Evolutionary conservation across 2,329 filamentous ascomycete species (phyloP).

Genomic region (Alternaria panax): DNA sequence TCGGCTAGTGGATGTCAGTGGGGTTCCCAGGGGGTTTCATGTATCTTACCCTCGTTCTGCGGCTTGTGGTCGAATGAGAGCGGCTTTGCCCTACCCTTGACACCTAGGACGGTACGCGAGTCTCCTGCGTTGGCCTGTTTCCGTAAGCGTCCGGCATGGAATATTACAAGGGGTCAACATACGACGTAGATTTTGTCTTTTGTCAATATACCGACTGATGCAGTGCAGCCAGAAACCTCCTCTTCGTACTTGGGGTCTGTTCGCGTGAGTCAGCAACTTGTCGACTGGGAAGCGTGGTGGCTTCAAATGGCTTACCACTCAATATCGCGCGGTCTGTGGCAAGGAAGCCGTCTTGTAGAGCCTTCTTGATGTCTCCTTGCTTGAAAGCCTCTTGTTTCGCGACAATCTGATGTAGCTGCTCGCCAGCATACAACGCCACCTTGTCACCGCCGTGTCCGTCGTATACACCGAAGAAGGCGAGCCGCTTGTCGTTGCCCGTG

Average conservation of each 20-base stretch:
- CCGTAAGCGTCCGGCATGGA: conserved; percentile 22
- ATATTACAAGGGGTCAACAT: conserved; percentile 56
- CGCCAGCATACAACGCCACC: conserved; percentile 90
- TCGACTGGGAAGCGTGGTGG: conserved; percentile 9
- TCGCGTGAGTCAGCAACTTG: conserved; percentile 36
- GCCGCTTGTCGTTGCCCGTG: conserved; percentile 71
- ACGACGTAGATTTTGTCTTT: conserved; percentile 95
- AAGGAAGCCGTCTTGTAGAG: conserved; percentile 95
- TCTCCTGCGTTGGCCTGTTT: conserved; percentile 92
- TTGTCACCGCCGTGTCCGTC: conserved; percentile 98
- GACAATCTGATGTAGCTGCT: conserved; percentile 92
- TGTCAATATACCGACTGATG: conserved; percentile 87
- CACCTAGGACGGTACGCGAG: conserved; percentile 90
- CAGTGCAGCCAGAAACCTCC: conserved; percentile 97
- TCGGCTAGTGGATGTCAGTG: conserved; percentile 68
- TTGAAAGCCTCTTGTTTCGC: conserved; percentile 95
- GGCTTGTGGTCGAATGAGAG: conserved; percentile 99
- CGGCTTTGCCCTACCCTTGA: conserved; percentile 96
- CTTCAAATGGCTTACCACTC: conserved; percentile 70
- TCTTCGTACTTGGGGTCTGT: conserved; percentile 96
- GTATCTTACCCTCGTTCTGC: conserved; percentile 82
- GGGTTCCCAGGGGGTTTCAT: not conserved
- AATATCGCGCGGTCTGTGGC: conserved; percentile 95
- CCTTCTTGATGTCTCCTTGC: conserved; percentile 89
- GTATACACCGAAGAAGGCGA: conserved; percentile 98